Percentiles rank a stretch among this genome's conserved stretches.
Conservation (phyloP, 1,139 yeast genomes). For the Saccharomyces pastorianus region DNA sequence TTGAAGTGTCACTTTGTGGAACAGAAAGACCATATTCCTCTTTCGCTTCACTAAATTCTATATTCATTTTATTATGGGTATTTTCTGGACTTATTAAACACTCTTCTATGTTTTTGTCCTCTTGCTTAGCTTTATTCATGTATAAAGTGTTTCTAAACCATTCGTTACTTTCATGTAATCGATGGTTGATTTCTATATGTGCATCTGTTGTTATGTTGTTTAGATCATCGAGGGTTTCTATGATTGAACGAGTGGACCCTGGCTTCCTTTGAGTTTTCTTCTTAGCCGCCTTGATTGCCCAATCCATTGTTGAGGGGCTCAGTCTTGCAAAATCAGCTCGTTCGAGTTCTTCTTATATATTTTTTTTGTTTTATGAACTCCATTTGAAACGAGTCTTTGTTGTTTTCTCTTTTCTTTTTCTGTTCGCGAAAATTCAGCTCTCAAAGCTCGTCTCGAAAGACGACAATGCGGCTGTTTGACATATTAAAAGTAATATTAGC, state of each 20-base stretch:
- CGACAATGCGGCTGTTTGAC: neutral
- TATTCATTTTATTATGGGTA: constrained; percentile 7
- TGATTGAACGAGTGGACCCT: constrained; percentile 28
- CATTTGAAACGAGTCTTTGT: neutral
- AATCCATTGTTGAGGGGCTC: constrained; percentile 18
- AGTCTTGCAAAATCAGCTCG: too few species aligned
- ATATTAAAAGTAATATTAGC: neutral
- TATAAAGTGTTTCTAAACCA: constrained; percentile 16
- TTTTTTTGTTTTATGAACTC: neutral
- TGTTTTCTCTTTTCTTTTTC: neutral
- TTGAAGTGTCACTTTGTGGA: neutral
- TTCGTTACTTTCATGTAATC: constrained; percentile 12
- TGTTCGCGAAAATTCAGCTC: neutral
- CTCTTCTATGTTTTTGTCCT: neutral
- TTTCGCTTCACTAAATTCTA: neutral
- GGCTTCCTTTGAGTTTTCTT: constrained; percentile 21
- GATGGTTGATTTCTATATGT: constrained; percentile 16
- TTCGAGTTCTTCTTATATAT: neutral
- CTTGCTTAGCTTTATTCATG: neutral
- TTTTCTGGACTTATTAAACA: constrained; percentile 15
- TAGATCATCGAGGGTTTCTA: constrained; percentile 26
- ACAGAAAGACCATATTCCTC: neutral
- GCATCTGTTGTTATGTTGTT: constrained; percentile 20
- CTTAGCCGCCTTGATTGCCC: constrained; percentile 27
- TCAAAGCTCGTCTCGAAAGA: too few species aligned